Evolutionary conservation across 2,329 filamentous ascomycete genomes (phyloP).

Genomic region (Dothideomycetes sp.): DNA sequence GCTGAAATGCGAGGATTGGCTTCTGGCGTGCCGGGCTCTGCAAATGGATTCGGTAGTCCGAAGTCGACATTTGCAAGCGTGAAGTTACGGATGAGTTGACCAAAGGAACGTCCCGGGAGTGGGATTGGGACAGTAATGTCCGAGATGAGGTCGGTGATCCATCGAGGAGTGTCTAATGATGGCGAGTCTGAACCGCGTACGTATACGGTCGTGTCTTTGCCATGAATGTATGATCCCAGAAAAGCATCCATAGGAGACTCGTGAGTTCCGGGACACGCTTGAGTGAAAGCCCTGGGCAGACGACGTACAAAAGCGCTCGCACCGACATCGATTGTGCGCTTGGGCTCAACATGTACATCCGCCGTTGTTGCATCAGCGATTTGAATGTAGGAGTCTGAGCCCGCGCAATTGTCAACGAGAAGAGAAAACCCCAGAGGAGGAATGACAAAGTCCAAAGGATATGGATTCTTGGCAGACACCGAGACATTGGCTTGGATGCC

Average conservation of each 20-base stretch:
- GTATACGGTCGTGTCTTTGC: conserved; percentile 67
- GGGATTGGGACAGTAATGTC: conserved; percentile 76
- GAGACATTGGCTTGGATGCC: conserved; percentile 75
- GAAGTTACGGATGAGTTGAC: conserved; percentile 78
- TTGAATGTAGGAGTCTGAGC: conserved; percentile 60
- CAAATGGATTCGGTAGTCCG: conserved; percentile 67
- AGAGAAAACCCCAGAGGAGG: conserved; percentile 78
- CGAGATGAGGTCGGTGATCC: conserved; percentile 70
- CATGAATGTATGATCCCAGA: conserved; percentile 70
- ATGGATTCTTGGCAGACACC: conserved; percentile 61
- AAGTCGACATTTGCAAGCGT: conserved; percentile 79
- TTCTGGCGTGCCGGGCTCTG: conserved; percentile 62
- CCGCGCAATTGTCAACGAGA: conserved; percentile 69
- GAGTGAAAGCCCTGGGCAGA: conserved; percentile 62
- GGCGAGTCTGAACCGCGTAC: conserved; percentile 66
- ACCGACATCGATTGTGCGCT: conserved; percentile 54
- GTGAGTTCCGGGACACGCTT: conserved; percentile 62
- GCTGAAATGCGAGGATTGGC: conserved; percentile 73
- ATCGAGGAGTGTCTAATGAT: conserved; percentile 59
- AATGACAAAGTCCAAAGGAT: conserved; percentile 64
- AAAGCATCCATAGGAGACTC: conserved; percentile 78
- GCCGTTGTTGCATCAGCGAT: conserved; percentile 67
- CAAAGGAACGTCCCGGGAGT: conserved; percentile 71
- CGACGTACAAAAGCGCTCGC: conserved; percentile 62
- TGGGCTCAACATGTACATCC: conserved; percentile 55